Evolutionary conservation across 108 stramenopile species (phyloP), one percentile per base, ranked within the genome.

Genomic region (Nitzschia sp.): DNA sequence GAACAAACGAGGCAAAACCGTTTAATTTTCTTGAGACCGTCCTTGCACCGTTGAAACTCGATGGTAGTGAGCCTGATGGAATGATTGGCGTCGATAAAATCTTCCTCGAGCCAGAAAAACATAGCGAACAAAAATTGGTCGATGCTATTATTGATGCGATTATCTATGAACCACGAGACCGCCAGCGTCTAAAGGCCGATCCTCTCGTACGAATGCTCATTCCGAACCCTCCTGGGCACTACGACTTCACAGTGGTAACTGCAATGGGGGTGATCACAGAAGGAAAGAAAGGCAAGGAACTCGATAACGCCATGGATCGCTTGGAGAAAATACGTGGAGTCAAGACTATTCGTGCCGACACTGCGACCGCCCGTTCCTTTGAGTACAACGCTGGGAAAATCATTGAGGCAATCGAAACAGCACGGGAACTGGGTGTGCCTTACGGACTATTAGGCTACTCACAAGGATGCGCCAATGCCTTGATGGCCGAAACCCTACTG

Each of bases 231-330:
- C 80, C 83, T 23, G 94, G 91, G 13, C 64, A 87, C 30, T 95
- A 95, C 53, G 71, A 95, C 38, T 92, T 95, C 72, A 80, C 86
- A 0, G 85, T 95, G 31, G 89, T 95, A 21, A 75, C 84, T 54
- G 94, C 94, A 2, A 92, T 95, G 90, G 94, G 94, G 1, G 94
- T 95, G 19, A 88, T 95, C 29, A 95, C 94, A 11, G 94, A 95
- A 23, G 94, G 94, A 19, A 86, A 92, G 68, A 77, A 87, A 50
- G 94, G 94, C 1, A 69, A 74, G n/a, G 94, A 95, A 52, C 79
- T 95, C 17, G 68, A 84, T 35, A 60, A 61, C 25, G 82, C 91
- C 11, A 79, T 90, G 41, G 69, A 83, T 50, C 47, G 94, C 55
- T 59, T 95, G 11, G 79, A 91, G 59, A 71, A 80, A 52, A 62